These are phyloP conservation scores for Pouteria campechiana DNA, from an alignment of 179 eudicot species.

Conservation along the genomic window DNA sequence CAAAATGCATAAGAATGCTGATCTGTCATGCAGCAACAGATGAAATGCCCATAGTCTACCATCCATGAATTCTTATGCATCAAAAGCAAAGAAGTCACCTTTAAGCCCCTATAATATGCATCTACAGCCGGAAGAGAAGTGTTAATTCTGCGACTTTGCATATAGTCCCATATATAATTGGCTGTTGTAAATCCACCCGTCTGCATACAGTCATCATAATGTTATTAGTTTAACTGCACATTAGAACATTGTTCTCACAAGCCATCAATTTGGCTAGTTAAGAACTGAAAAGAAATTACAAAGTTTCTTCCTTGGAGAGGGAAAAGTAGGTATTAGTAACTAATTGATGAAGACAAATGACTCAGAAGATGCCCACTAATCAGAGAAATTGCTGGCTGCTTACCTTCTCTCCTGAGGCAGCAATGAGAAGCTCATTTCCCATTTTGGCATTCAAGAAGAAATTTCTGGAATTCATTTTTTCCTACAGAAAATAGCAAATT, in stretches of 20 bases:
- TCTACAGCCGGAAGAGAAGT: constrained; percentile 59
- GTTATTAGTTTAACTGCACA: no score
- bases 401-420: constrained; percentile 90
- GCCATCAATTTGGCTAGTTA: no score
- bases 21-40: no score
- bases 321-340: no score
- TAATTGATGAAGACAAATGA: no score
- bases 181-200: constrained; percentile 66
- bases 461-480: constrained; percentile 40
- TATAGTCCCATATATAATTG: constrained; percentile 78
- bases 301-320: no score
- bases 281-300: constrained; percentile 1
- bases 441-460: constrained; percentile 28
- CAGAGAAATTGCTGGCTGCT: no score
- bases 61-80: no score
- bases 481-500: constrained; percentile 31
- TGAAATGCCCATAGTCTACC: not conserved
- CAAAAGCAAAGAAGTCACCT: constrained; percentile 26
- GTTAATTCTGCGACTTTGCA: constrained; percentile 46
- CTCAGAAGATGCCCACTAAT: no score
- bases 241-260: no score
- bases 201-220: constrained; percentile 34
- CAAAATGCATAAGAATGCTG: no score
- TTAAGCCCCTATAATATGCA: constrained; percentile 70
- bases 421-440: constrained; percentile 67